Conservation (phyloP, 2,329 filamentous ascomycete genomes). For the Clathrospora elynae region DNA sequence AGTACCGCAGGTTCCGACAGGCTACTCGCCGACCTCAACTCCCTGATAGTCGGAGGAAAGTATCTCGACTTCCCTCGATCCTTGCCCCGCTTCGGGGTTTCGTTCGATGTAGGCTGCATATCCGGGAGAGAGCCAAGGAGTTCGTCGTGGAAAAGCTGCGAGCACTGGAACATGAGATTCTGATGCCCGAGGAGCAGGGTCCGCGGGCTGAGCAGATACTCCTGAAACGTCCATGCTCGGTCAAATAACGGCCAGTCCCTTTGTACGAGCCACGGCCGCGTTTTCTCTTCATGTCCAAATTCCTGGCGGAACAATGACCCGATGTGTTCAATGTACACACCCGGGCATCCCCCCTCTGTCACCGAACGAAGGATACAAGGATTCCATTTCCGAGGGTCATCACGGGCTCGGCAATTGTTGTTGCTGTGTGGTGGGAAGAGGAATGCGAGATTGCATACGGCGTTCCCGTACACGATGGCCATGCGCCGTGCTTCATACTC, state of each 20-base stretch:
- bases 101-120: background rate
- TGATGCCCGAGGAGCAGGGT: conserved; percentile 18
- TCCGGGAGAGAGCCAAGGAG: conserved; percentile 3
- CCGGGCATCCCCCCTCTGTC: background rate
- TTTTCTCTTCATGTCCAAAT: no score
- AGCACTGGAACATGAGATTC: conserved; percentile 23
- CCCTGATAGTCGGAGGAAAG: conserved; percentile 1
- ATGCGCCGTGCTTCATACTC: conserved; percentile 13
- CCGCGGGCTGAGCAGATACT: conserved; percentile 19
- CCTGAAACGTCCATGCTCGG: conserved; percentile 29
- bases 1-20: background rate
- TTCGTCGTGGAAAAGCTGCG: conserved; percentile 13
- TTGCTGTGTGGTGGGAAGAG: conserved; percentile 5
- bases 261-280: conserved; percentile 13
- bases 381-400: conserved; percentile 12
- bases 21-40: background rate
- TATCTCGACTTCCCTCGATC: conserved; percentile 11
- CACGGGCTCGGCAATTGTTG: background rate
- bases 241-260: conserved; percentile 18
- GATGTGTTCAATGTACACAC: conserved; percentile 13
- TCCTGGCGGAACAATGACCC: no score
- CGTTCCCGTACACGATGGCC: conserved; percentile 21
- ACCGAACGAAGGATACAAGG: conserved; percentile 12
- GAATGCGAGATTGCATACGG: conserved; percentile 13
- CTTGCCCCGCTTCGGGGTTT: background rate